phyloP scores from a whole-genome alignment of 192 early-diverging fungal species.

The Linderina pennispora region DNA sequence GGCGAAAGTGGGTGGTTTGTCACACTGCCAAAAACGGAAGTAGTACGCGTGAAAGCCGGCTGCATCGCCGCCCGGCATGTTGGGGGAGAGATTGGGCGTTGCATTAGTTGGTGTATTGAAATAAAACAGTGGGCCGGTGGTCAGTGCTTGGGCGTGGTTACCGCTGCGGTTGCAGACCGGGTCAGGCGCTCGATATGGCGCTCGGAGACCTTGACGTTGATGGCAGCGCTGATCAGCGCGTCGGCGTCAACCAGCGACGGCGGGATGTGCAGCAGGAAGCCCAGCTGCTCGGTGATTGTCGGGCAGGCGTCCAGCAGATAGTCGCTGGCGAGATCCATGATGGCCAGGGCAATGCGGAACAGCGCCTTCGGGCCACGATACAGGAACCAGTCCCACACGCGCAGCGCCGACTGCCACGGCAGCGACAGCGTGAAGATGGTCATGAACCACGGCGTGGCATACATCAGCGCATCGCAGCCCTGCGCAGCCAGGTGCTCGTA shows the following conservation, averaged over 20 bases:
- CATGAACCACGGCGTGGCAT: conserved; percentile 91
- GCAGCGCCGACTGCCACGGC: conserved; percentile 81
- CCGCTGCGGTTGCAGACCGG: conserved; percentile 2
- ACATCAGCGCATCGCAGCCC: conserved; percentile 81
- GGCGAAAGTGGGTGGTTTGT: no score
- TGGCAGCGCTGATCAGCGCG: conserved; percentile 58
- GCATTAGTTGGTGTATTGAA: no score
- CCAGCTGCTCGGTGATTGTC: conserved; percentile 65
- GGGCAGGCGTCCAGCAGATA: conserved; percentile 72
- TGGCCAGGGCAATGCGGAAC: conserved; percentile 75
- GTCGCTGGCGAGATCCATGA: conserved; percentile 56
- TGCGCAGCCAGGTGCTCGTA: conserved; percentile 64
- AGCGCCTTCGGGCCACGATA: conserved; percentile 74
- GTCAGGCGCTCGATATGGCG: conserved; percentile 48
- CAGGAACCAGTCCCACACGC: conserved; percentile 92
- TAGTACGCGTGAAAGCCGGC: no score
- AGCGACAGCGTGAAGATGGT: conserved; percentile 82
- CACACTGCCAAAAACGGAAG: no score
- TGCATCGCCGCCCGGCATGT: no score
- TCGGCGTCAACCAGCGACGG: conserved; percentile 44
- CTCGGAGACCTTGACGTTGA: conserved; percentile 63
- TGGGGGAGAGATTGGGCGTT: no score
- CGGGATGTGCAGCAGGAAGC: conserved; percentile 76
- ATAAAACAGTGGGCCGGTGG: background rate
- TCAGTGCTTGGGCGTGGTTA: background rate